Conservation (phyloP, 495 filamentous ascomycete species). For the Talaromyces proteolyticus region DNA sequence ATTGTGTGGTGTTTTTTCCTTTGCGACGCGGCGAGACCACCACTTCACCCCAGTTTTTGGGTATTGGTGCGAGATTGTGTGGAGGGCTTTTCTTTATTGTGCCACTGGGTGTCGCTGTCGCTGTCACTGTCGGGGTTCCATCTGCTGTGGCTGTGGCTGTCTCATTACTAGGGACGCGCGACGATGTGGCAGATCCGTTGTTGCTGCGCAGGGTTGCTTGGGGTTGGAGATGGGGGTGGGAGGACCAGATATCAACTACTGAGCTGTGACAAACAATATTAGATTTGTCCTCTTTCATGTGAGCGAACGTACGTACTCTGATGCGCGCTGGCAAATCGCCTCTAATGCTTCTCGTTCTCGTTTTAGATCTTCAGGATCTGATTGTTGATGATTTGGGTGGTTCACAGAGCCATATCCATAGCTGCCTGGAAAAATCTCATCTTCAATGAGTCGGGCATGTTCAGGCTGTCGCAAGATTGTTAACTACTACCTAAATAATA, state of each 20-base stretch:
- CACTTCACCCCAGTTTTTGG: constrained; percentile 44
- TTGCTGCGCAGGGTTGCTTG: constrained; percentile 35
- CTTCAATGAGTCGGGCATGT: constrained; percentile 45
- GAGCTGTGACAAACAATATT: constrained; percentile 17
- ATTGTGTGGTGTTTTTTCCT: constrained; percentile 18
- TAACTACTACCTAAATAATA: neutral
- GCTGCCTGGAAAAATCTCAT: constrained; percentile 43
- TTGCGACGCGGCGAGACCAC: constrained; percentile 36
- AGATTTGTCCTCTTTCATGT: neutral
- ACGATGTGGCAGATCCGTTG: constrained; percentile 23
- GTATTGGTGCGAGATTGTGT: constrained; percentile 13
- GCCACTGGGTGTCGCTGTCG: constrained; percentile 7
- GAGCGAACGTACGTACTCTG: constrained; percentile 31
- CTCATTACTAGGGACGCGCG: constrained; percentile 17
- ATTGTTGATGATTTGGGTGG: constrained; percentile 34
- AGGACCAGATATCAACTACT: constrained; percentile 46
- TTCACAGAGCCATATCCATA: constrained; percentile 43
- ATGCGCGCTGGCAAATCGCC: constrained; percentile 47
- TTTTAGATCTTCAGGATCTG: constrained; percentile 42
- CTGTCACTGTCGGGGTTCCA: constrained; percentile 2
- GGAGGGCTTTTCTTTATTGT: constrained; percentile 1
- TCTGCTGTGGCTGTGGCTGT: neutral
- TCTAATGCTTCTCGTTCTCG: constrained; percentile 47
- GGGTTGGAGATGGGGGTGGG: constrained; percentile 42
- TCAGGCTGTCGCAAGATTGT: constrained; percentile 26